A percentile compares a stretch with the other conserved stretches of the same genome.
phyloP scores from a whole-genome alignment of 192 early-diverging fungal species.

The Lobosporangium transversale region DNA sequence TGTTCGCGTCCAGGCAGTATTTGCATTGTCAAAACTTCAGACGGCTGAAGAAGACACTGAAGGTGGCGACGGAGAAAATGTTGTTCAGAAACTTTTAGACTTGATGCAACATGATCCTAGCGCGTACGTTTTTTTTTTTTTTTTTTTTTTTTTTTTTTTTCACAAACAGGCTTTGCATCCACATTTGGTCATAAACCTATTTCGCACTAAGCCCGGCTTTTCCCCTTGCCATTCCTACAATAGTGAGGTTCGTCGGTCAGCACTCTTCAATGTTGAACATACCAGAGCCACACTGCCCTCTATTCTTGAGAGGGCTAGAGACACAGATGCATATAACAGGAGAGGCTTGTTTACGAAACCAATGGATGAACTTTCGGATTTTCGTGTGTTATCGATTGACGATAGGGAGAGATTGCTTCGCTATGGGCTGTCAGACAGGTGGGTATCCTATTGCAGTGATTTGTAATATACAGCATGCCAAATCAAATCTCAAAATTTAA shows the following conservation, averaged over 20 bases:
- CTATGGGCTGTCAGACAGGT: slow-evolving; percentile 86
- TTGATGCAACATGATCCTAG: slow-evolving; percentile 80
- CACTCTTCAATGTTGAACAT: slow-evolving; percentile 79
- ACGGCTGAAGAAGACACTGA: slow-evolving; percentile 60
- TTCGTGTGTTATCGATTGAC: slow-evolving; percentile 71
- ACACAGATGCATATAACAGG: slow-evolving; percentile 80
- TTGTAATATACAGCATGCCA: no score
- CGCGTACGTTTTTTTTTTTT: slow-evolving; percentile 60
- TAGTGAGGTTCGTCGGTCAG: slow-evolving; percentile 85
- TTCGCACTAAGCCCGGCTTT: no score
- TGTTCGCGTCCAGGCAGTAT: slow-evolving; percentile 82
- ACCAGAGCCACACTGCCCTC: slow-evolving; percentile 68
- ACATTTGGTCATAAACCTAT: neutral
- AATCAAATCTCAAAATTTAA: no score
- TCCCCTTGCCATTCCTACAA: no score
- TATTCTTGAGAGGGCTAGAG: slow-evolving; percentile 80
- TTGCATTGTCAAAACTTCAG: slow-evolving; percentile 81
- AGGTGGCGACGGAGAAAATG: slow-evolving; percentile 63
- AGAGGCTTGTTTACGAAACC: slow-evolving; percentile 76
- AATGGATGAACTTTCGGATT: slow-evolving; percentile 74
- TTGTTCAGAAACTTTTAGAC: slow-evolving; percentile 70
- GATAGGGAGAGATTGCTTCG: slow-evolving; percentile 77
- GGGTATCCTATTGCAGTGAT: no score
- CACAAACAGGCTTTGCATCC: neutral
- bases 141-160: neutral